These are phyloP conservation scores for Coffea eugenioides DNA, from an alignment of 257 asterid species.

Conservation along the genomic window DNA sequence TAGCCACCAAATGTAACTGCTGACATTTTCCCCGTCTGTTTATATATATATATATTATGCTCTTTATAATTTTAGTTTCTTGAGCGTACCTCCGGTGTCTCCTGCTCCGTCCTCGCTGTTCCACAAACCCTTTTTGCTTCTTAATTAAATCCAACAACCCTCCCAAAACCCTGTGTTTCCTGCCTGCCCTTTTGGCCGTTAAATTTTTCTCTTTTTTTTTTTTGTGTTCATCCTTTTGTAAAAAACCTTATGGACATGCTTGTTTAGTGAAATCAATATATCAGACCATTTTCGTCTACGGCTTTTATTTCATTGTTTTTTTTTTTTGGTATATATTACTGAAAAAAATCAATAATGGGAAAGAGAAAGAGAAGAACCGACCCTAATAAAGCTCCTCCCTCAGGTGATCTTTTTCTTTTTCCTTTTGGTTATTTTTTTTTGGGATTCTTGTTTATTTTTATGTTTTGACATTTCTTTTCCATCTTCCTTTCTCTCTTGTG, in stretches of 20 bases:
- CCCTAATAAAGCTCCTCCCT: conserved; percentile 25
- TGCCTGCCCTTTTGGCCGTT: conserved; percentile 8
- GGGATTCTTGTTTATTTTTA: not conserved
- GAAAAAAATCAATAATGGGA: conserved; percentile 26
- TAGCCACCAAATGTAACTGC: conserved; percentile 8
- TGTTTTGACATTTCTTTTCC: not conserved
- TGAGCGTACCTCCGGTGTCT: conserved; percentile 24
- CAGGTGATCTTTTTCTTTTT: conserved; percentile 16
- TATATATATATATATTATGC: no score
- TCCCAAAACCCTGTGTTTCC: conserved; percentile 14
- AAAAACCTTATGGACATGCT: not conserved
- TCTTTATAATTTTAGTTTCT: not conserved
- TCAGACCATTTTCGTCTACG: not conserved
- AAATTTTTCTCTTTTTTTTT: not conserved
- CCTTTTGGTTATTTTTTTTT: not conserved
- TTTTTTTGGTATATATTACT: not conserved
- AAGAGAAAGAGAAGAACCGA: conserved; percentile 40
- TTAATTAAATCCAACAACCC: conserved; percentile 1
- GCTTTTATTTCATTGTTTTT: conserved; percentile 5
- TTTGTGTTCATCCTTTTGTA: not conserved
- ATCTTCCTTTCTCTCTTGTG: not conserved
- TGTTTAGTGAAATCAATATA: no score
- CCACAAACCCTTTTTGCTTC: conserved; percentile 18
- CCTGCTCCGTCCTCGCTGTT: conserved; percentile 24
- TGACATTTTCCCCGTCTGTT: conserved; percentile 4